Base-by-base conservation (phyloP, 345 rosid species). In the Arabidopsis thaliana region DNA sequence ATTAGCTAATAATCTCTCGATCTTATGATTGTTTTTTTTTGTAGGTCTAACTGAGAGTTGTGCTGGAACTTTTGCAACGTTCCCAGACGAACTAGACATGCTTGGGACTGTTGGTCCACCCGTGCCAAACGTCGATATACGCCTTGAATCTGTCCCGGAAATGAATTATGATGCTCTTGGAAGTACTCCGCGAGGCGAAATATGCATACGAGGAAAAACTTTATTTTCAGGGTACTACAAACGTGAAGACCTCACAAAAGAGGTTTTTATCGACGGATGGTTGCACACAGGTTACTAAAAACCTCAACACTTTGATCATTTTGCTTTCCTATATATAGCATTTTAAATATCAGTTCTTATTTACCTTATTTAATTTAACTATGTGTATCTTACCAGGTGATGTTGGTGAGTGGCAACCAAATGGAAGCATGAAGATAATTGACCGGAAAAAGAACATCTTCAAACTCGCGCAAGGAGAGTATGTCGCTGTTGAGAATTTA, bases 51-150 rank as follows among this genome's bases (percentile, higher is more conserved):
- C 96, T 4, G 97, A 92, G 85, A 92, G 84, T 59, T 90, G 93
- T 77, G 97, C 92, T 8, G 97, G 93, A 13, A 89, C 91, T 41
- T 92, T 92, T 82, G 93, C 85, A 8, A 87, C 97, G 4, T 79
- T 92, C 32, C 97, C 97, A 12, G 85, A 92, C 46, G 86, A 80
- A 71, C 59, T 88, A 33, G 73, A 84, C 61, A 88, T 88, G 96
- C 87, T 92, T 72, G 96, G 94, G 24, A 88, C 96, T 2, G 97
- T 92, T 55, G 97, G 97, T 22, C 97, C 97, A 63, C 97, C 97
- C 2, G 89, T 92, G 8, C 97, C 97, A 51, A 92, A 92, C 63
- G 93, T 92, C 8, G 97, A 92, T 72, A 81, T 87, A 12, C 79
- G 92, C 76, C 83, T 92, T 9, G 87, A 92, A 74, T 92, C 97